Conservation (phyloP, 345 rosid genomes). For the Salix dunnii region DNA sequence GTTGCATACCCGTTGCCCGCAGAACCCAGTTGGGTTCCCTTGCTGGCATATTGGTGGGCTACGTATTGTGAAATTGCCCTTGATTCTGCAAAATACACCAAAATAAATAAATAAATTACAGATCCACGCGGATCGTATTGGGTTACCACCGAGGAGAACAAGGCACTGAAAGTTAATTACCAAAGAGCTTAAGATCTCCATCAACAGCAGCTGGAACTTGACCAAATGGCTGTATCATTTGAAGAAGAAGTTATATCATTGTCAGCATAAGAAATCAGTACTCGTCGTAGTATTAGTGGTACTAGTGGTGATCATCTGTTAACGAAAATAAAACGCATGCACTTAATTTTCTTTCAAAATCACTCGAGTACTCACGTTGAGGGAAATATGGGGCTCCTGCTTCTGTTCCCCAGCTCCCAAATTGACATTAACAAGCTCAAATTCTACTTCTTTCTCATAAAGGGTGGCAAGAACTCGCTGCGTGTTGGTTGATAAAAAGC, state of each 20-base stretch:
- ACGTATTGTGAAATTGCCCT: background rate
- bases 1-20: background rate
- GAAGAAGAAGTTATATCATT: background rate
- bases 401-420: conserved; percentile 61
- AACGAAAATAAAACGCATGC: background rate
- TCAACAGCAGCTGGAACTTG: background rate
- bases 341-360: background rate
- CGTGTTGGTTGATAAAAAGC: conserved; percentile 40
- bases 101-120: background rate
- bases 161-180: background rate
- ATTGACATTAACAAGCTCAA: conserved; percentile 47
- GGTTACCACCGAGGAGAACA: background rate
- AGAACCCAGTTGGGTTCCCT: background rate
- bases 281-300: no score
- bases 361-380: conserved; percentile 40
- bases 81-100: background rate
- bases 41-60: background rate
- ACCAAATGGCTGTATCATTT: background rate
- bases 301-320: background rate
- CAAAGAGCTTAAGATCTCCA: background rate
- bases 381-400: conserved; percentile 44
- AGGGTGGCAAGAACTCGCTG: conserved; percentile 49
- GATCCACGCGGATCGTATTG: background rate
- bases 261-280: background rate
- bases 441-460: conserved; percentile 57